Percentiles rank a stretch among this genome's conserved stretches.
Conservation (phyloP, 192 early-diverging fungal species). For the Geranomyces variabilis region DNA sequence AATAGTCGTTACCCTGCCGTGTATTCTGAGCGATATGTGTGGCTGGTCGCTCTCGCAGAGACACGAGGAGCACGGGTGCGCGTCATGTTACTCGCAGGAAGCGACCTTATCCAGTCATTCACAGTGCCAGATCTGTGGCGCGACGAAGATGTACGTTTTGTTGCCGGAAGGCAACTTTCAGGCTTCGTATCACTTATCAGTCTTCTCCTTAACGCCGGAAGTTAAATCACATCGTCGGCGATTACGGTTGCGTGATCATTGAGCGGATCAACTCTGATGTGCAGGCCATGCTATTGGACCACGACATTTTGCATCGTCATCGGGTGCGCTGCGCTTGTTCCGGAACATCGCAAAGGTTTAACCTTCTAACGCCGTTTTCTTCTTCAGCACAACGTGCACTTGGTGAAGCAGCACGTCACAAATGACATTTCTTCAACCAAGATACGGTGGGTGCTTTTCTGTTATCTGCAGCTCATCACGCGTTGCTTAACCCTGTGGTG, state of each 20-base stretch:
- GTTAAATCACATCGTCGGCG: conserved; percentile 88
- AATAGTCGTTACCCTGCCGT: no score
- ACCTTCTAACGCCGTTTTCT: background rate
- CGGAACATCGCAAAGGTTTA: background rate
- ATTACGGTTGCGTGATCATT: conserved; percentile 91
- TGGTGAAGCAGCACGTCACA: conserved; percentile 95
- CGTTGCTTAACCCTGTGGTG: no score
- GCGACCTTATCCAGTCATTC: conserved; percentile 96
- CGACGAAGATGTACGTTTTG: conserved; percentile 77
- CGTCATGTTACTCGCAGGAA: conserved; percentile 93
- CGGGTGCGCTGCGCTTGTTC: conserved; percentile 49
- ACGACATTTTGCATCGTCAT: conserved; percentile 89
- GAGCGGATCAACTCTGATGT: conserved; percentile 95
- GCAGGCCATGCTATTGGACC: conserved; percentile 85
- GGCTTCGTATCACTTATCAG: no score
- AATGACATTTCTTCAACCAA: conserved; percentile 99
- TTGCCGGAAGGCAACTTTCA: conserved; percentile 11
- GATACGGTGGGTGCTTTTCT: conserved; percentile 66
- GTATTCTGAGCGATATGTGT: no score
- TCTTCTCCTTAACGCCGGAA: no score
- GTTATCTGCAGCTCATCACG: background rate
- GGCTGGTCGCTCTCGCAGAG: no score
- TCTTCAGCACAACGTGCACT: conserved; percentile 79
- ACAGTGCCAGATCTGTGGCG: conserved; percentile 88
- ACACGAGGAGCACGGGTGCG: background rate